A percentile compares a stretch with the other conserved stretches of the same genome.
These are phyloP conservation scores for Blakeslea trispora DNA, from an alignment of 371 early-diverging fungal genomes.

Conservation along the genomic window DNA sequence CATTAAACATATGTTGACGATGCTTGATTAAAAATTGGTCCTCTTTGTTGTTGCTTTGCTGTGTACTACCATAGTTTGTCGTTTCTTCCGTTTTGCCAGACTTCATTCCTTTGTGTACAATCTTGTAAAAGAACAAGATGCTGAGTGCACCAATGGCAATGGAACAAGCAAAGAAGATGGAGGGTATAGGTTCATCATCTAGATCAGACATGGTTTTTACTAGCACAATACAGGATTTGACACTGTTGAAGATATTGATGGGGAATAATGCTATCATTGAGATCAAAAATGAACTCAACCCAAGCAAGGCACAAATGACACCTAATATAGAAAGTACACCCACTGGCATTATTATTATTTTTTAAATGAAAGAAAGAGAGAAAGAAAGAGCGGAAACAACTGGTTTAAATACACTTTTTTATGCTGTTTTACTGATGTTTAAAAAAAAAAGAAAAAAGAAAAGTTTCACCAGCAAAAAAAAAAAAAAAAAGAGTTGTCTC, in stretches of 20 bases:
- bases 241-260: constrained; percentile 11
- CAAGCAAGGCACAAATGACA: constrained; percentile 9
- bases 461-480: too few relatives aligned
- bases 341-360: constrained; percentile 10
- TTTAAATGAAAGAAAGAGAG: too few relatives aligned
- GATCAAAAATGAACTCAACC: constrained; percentile 6
- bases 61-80: constrained; percentile 6
- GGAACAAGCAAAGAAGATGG: constrained; percentile 1
- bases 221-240: constrained; percentile 7
- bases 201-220: constrained; percentile 5
- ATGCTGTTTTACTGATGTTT: too few relatives aligned
- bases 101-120: neutral
- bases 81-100: constrained; percentile 5
- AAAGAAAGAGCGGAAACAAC: too few relatives aligned
- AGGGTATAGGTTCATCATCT: neutral
- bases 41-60: neutral
- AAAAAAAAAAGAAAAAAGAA: too few relatives aligned
- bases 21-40: too few relatives aligned
- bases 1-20: too few relatives aligned
- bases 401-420: too few relatives aligned
- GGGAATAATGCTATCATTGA: constrained; percentile 10
- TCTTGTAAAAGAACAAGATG: neutral
- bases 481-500: too few relatives aligned
- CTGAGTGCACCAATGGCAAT: constrained; percentile 5
- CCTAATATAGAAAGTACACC: constrained; percentile 7